Evolutionary conservation across 495 filamentous ascomycete species (phyloP), one percentile per base, ranked within the genome.

Genomic region (Tricharina praecox): DNA sequence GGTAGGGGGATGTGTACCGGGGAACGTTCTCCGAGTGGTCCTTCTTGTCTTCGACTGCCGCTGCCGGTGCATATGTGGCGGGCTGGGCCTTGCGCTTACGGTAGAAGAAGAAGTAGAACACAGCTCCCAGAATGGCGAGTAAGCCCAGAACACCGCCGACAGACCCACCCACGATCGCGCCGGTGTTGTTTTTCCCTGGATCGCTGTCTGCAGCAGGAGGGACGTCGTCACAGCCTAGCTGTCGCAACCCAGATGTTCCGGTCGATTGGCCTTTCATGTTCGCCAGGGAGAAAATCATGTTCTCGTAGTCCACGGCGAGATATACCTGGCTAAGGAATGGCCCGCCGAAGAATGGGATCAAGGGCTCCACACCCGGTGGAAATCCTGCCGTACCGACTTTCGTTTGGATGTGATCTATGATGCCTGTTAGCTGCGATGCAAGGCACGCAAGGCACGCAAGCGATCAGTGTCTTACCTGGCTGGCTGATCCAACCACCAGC

Each of bases 301-400:
- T 49, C 26, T 50, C 50, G 26, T 59, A 59, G 40, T 59, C 51
- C 7, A 58, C 56, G 3, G 46, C 44, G 25, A 59, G 51, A 37
- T 59, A 59, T n/a, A 54, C 54, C 16, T 58, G 51, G 2, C 55
- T 59, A 16, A 59, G 44, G 45, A 59, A 59, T 11, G 56, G 56
- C 3, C 40, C 55, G 13, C 56, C 56, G 13, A 59, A 37, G 47
- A 58, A 58, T 7, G 56, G 43, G 1, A 59, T 26, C 23, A 47
- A 49, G 4, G 56, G 50, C 8, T 57, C 55, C 8, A 45, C 35
- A 33, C 23, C 44, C 0, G 25, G 28, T 0, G 24, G 20, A 43
- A 43, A 58, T 10, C 54, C 55, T 9, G 55, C 55, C 3, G 55
- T 58, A 15, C 55, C 55, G 8, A 58, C 5, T 7, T 43, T 24